Evolutionary conservation across 768 basidiomycete genomes (phyloP), one percentile per base, ranked within the genome.

Genomic region (Russula sp.): DNA sequence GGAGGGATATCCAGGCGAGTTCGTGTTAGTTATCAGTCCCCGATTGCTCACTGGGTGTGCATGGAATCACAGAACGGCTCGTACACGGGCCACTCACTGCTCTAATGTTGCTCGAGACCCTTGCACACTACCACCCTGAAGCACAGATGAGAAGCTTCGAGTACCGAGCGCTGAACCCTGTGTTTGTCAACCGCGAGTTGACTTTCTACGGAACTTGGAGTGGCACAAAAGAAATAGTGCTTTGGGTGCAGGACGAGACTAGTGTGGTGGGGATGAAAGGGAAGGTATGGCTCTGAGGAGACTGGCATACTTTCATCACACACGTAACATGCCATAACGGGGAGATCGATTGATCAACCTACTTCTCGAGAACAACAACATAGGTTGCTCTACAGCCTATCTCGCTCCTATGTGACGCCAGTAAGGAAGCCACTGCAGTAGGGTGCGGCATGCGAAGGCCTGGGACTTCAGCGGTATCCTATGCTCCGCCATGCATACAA

Each of bases 61-160:
- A 47, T 45, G 7, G 37, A 22, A 16, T 42, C 35, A 31, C 68
- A 90, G 89, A 90, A 73, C 82, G 89, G 11, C 80, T 94, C n/a
- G 88, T 93, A 11, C 91, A 93, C 70, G 91, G 89, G 0, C 91
- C 91, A 45, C 75, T 94, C 48, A 92, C 87, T 2, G 89, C 91
- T 0, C 76, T 89, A 57, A 85, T 93, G 82, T 76, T 93, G 5
- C 76, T 93, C 40, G 91, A 93, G 69, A 74, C 80, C 0, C 75
- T 82, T 39, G 72, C 75, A 7, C 77, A 84, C 67, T 72, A 84
- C 53, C 75, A 80, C 52, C 84, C 86, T 0, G 72, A 75, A 2
- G 71, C 75, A 13, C 70, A 74, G 27, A 68, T 91, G 59, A 76
- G 72, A 50, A 65, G 74, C 6, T 91, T 90, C 68, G 83, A 84